phyloP scores from a whole-genome alignment of 2,329 filamentous ascomycete species.

The Colletotrichum acutatum region DNA sequence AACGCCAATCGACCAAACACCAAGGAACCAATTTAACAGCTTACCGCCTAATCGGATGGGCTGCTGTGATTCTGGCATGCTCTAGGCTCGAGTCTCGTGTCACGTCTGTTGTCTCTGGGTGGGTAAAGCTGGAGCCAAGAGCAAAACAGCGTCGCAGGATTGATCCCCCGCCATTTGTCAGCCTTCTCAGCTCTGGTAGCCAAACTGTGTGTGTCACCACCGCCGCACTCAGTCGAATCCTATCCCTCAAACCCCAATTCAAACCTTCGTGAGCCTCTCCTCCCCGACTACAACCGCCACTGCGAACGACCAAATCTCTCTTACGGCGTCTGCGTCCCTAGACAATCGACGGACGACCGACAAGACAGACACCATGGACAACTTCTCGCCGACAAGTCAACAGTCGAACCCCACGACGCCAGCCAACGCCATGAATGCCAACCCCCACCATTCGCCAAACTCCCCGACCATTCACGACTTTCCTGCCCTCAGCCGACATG shows the following conservation, averaged over 20 bases:
- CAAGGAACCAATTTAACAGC: not conserved
- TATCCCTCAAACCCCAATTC: not conserved
- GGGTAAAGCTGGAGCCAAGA: constrained; percentile 10
- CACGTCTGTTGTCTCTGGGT: constrained; percentile 15
- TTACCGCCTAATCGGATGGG: too few species aligned
- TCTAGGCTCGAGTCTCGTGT: not conserved
- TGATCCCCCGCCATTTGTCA: constrained; percentile 23
- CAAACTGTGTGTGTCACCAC: constrained; percentile 15
- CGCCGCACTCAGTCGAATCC: not conserved
- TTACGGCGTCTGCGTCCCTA: not conserved
- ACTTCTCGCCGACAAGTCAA: constrained; percentile 24
- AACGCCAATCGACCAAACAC: not conserved
- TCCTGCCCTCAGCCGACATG: constrained; percentile 26
- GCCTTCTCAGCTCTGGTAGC: not conserved
- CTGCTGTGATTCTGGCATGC: not conserved
- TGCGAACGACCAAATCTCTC: not conserved
- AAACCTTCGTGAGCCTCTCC: constrained; percentile 14
- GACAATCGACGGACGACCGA: not conserved
- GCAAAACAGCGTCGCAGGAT: constrained; percentile 6
- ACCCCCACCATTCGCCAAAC: constrained; percentile 29
- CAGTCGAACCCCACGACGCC: constrained; percentile 27
- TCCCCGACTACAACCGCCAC: not conserved
- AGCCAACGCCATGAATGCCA: constrained; percentile 7
- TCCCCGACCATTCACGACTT: constrained; percentile 29
- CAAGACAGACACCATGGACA: constrained; percentile 5